A percentile compares a stretch with the other conserved stretches of the same genome.
phyloP scores from a whole-genome alignment of 345 rosid species.

The Eucalyptus marginata region DNA sequence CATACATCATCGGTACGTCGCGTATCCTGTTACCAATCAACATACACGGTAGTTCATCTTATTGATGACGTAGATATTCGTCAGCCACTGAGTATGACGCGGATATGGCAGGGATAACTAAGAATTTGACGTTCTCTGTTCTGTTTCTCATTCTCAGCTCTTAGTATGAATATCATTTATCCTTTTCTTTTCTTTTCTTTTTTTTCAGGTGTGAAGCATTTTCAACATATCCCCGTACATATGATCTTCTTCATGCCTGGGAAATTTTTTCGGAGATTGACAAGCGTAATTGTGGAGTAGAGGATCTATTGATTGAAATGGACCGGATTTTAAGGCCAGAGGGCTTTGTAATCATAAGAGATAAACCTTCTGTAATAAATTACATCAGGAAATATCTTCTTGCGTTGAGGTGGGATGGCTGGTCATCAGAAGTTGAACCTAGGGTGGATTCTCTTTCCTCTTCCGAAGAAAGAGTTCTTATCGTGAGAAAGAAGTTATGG shows the following conservation, averaged over 20 bases:
- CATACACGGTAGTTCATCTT: background rate
- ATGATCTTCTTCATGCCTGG: conserved; percentile 95
- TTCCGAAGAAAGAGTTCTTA: conserved; percentile 60
- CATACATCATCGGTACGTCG: background rate
- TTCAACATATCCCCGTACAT: conserved; percentile 87
- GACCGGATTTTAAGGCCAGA: conserved; percentile 84
- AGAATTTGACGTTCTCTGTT: background rate
- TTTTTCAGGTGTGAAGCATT: conserved; percentile 84
- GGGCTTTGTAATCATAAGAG: conserved; percentile 79
- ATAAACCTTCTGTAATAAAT: conserved; percentile 46
- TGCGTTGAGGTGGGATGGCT: conserved; percentile 77
- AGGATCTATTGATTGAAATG: conserved; percentile 83
- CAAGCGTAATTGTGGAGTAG: conserved; percentile 49
- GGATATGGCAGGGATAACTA: background rate
- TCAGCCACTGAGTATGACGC: background rate
- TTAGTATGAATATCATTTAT: background rate
- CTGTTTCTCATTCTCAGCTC: background rate
- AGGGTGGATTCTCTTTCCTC: conserved; percentile 54
- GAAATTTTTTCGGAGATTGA: conserved; percentile 51
- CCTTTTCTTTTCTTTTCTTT: background rate
- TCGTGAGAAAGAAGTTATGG: conserved; percentile 75
- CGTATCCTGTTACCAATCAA: background rate
- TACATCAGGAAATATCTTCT: conserved; percentile 39
- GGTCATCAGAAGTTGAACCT: conserved; percentile 73
- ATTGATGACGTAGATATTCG: background rate